Evolutionary conservation across 257 asterid genomes (phyloP), one percentile per base, ranked within the genome.

Genomic region (Solanum ossicruentum): DNA sequence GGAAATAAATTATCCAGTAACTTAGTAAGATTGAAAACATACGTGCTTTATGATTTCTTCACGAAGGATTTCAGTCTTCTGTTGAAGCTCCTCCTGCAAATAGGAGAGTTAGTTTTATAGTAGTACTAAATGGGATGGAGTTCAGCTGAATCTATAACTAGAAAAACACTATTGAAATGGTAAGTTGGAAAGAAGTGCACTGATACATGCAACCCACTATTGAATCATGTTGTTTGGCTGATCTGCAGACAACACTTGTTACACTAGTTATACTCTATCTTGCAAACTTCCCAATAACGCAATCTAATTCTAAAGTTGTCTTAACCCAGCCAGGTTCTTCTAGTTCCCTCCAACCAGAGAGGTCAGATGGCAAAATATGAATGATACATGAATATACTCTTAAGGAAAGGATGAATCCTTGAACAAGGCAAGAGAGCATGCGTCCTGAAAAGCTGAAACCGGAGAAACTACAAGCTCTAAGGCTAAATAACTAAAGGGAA

Each of bases 1-100:
- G 54, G 79, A 70, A 60, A 82, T 43, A 81, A 82, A 43, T 32
- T 61, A 82, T 67, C 47, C 41, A 18, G 58, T 56, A 18, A 85
- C 56, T 21, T 10, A 23, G 51, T 23, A 55, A 84, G 28, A 71
- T 77, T 72, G 80, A 58, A 81, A 61, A 12, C 92, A 26, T 91
- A 96, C 98, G 89, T 92, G 90, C 61, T 89, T 92, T 39, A 92
- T 93, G 61, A 94, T 80, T 87, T 96, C 98, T 91, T 85, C 88
- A 84, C 93, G 99, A 86, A 96, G 91, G 85, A 84, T 84, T 79
- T 90, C 87, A 73, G 93, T 97, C 87, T 91, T 94, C 91, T 90
- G 80, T 89, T 94, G 91, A 86, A 96, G 90, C 86, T 92, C 92
- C 84, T 65, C 95, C 99, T 96, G 96, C 54, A 85, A 85, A 85